A percentile compares a stretch with the other conserved stretches of the same genome.
phyloP scores from a whole-genome alignment of 345 rosid species.

The Lepidium africanum region DNA sequence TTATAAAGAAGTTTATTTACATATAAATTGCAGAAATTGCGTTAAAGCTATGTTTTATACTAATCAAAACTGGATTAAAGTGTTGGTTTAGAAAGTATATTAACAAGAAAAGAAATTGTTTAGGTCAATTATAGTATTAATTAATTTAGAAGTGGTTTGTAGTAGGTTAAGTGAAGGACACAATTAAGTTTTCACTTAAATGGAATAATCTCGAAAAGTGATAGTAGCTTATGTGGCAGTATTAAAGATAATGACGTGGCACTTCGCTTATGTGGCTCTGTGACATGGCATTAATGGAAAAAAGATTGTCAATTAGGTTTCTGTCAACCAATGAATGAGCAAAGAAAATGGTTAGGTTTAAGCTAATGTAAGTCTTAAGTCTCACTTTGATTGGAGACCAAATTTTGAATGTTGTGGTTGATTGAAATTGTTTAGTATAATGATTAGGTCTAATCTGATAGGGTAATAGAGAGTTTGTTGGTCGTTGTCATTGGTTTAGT shows the following conservation, averaged over 20 bases:
- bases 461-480: neutral
- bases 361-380: conserved; percentile 3
- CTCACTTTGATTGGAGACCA: neutral
- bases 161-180: conserved; percentile 16
- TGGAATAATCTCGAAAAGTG: neutral
- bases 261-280: neutral
- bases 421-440: neutral
- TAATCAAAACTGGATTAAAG: neutral
- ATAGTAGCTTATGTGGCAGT: neutral
- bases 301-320: neutral
- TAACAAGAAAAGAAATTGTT: conserved; percentile 1
- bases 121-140: neutral
- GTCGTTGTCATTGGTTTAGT: too few species aligned
- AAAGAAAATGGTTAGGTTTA: neutral
- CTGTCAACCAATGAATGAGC: neutral
- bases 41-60: neutral
- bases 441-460: neutral
- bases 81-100: neutral
- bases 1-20: neutral
- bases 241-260: neutral
- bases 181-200: conserved; percentile 5
- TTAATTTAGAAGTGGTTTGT: conserved; percentile 9
- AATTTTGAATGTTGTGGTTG: neutral
- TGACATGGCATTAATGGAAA: neutral
- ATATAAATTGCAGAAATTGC: neutral